A percentile compares a stretch with the other conserved stretches of the same genome.
phyloP scores from a whole-genome alignment of 2,329 filamentous ascomycete species.

The Apiospora marii region DNA sequence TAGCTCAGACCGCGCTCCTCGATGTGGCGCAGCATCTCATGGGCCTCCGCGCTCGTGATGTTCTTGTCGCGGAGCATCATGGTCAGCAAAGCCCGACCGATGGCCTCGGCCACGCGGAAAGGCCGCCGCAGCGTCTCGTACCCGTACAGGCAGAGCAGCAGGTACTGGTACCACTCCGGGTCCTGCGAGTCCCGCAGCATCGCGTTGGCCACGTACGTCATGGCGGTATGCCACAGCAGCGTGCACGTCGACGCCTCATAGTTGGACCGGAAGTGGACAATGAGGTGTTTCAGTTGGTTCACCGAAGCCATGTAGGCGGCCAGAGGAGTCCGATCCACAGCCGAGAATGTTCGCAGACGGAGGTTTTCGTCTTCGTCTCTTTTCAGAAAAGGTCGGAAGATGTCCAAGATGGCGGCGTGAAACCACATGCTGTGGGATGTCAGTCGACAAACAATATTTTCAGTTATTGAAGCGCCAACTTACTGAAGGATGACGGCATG shows the following conservation, averaged over 20 bases:
- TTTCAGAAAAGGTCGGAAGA: constrained; percentile 43
- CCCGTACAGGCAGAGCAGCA: constrained; percentile 48
- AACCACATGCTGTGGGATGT: too few species aligned
- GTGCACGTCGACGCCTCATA: constrained; percentile 45
- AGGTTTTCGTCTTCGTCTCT: too few species aligned
- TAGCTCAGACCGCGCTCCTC: constrained; percentile 34
- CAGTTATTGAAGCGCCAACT: too few species aligned
- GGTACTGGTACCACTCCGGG: constrained; percentile 44
- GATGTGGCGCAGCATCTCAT: constrained; percentile 40
- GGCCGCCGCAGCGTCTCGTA: constrained; percentile 45
- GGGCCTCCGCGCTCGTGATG: neutral
- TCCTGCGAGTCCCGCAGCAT: constrained; percentile 42
- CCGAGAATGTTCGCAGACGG: constrained; percentile 42
- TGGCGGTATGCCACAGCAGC: constrained; percentile 49
- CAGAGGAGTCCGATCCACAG: constrained; percentile 39
- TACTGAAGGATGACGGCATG: constrained; percentile 47
- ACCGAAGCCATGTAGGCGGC: constrained; percentile 44
- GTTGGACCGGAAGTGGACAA: constrained; percentile 47
- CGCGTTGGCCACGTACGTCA: constrained; percentile 50
- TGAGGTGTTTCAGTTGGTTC: constrained; percentile 47
- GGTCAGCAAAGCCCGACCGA: constrained; percentile 44
- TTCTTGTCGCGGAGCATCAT: constrained; percentile 46
- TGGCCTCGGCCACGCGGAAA: constrained; percentile 46
- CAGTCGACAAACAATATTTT: too few species aligned
- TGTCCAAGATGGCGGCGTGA: constrained; percentile 47